These are phyloP conservation scores for Mariannaea sp. DNA, from an alignment of 2,329 filamentous ascomycete genomes.

Conservation along the genomic window DNA sequence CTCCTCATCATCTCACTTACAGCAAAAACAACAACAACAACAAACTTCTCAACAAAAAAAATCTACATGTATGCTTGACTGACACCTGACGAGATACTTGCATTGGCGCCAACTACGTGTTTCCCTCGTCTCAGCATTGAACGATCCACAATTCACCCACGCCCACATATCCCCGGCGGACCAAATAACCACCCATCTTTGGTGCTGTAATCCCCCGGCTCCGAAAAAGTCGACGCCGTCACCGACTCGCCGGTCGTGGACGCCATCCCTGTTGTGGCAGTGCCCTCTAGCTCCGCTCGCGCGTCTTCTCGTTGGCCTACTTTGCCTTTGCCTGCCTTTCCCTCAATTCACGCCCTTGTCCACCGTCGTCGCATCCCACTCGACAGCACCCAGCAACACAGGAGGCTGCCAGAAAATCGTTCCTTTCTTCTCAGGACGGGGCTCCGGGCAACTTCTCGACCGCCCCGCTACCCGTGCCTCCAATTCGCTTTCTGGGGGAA, in stretches of 20 bases:
- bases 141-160: slow-evolving; percentile 11
- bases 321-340: too few relatives aligned
- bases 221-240: slow-evolving; percentile 18
- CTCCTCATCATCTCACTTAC: background rate
- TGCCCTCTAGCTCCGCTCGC: slow-evolving; percentile 17
- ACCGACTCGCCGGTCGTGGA: slow-evolving; percentile 16
- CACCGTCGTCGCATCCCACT: slow-evolving; percentile 9
- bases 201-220: slow-evolving; percentile 8
- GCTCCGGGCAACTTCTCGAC: slow-evolving; percentile 1
- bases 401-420: slow-evolving; percentile 15
- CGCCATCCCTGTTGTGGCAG: slow-evolving; percentile 26
- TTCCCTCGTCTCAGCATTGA: slow-evolving; percentile 1
- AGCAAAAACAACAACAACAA: background rate
- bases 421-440: background rate
- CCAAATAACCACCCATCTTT: background rate
- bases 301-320: background rate
- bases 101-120: slow-evolving; percentile 20
- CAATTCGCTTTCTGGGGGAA: slow-evolving; percentile 13
- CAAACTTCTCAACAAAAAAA: slow-evolving; percentile 5
- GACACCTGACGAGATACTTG: slow-evolving; percentile 8
- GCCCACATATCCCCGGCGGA: slow-evolving; percentile 3
- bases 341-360: background rate
- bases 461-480: slow-evolving; percentile 18
- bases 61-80: background rate
- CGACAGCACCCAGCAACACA: slow-evolving; percentile 9